Evolutionary conservation across 169 alveolate species (phyloP).

Genomic region (Eimeria tenella): DNA sequence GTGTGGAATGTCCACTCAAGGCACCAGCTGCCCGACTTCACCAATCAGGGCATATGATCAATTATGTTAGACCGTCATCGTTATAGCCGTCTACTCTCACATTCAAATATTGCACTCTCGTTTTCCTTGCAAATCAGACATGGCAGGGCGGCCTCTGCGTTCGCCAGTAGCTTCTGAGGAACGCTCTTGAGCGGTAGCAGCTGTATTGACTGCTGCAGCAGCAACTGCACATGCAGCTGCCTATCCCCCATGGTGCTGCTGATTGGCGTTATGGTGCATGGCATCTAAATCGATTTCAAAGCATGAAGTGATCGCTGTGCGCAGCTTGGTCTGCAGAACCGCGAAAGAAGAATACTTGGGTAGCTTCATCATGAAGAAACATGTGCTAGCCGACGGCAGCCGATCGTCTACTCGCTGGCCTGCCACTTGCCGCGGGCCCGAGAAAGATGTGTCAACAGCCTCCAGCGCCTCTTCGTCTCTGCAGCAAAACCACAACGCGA

Average conservation of each 20-base stretch:
- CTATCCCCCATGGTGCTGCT: conserved; percentile 15
- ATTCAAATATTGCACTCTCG: no score
- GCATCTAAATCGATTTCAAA: conserved; percentile 93
- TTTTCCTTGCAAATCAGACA: no score
- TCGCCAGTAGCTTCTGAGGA: no score
- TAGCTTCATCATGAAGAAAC: conserved; percentile 91
- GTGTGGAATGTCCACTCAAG: no score
- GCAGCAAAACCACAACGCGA: background rate
- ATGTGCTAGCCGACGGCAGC: conserved; percentile 93
- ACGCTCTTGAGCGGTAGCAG: background rate
- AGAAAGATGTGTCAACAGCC: conserved; percentile 67
- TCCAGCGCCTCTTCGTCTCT: conserved; percentile 80
- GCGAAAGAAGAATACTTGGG: conserved; percentile 92
- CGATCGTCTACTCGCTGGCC: conserved; percentile 86
- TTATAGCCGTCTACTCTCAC: no score
- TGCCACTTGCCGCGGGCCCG: conserved; percentile 43
- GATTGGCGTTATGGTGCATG: conserved; percentile 58
- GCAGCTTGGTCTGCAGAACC: conserved; percentile 87
- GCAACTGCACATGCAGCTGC: background rate
- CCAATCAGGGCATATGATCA: no score
- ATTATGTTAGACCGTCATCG: no score
- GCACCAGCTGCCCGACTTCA: no score
- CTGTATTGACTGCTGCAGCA: background rate
- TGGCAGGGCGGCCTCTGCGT: no score
- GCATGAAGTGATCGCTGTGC: conserved; percentile 91